Evolutionary conservation across 441 rosid species (phyloP).

Genomic region (Metrosideros polymorpha): DNA sequence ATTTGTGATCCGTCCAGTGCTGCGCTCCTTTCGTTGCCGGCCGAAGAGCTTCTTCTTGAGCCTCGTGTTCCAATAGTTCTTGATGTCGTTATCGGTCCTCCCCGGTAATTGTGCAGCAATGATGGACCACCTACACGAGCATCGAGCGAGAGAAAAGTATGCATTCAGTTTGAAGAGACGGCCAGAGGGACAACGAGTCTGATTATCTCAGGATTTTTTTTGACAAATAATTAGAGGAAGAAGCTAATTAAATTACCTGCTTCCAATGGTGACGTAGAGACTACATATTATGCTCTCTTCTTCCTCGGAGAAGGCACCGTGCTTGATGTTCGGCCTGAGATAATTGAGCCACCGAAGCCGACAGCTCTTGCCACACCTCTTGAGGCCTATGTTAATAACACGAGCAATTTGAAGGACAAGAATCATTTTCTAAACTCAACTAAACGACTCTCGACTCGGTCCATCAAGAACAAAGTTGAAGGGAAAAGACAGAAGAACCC

Average conservation of each 20-base stretch:
- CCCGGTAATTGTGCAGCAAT: constrained; percentile 66
- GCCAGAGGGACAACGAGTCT: background rate
- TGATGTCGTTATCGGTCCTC: constrained; percentile 65
- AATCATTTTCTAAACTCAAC: background rate
- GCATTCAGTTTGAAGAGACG: background rate
- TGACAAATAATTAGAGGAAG: background rate
- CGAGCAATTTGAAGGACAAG: background rate
- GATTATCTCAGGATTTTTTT: background rate
- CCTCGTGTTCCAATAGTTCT: constrained; percentile 72
- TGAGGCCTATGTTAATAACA: constrained; percentile 1
- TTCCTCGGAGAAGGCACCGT: constrained; percentile 14
- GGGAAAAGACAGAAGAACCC: background rate
- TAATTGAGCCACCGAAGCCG: constrained; percentile 18
- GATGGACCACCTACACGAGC: constrained; percentile 48
- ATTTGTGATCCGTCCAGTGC: constrained; percentile 16
- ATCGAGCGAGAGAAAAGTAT: background rate
- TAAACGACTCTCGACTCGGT: background rate
- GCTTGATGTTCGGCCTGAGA: constrained; percentile 15
- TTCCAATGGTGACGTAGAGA: constrained; percentile 15
- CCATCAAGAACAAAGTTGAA: background rate
- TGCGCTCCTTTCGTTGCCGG: constrained; percentile 61
- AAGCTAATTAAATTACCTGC: constrained; percentile 4
- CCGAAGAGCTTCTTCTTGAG: constrained; percentile 58
- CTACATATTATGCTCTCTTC: constrained; percentile 13
- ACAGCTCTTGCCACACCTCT: constrained; percentile 18